Percentiles rank a stretch among this genome's conserved stretches.
Evolutionary conservation across 164 flowering plant species (phyloP).

Genomic region (Tetrastigma voinierianum): DNA sequence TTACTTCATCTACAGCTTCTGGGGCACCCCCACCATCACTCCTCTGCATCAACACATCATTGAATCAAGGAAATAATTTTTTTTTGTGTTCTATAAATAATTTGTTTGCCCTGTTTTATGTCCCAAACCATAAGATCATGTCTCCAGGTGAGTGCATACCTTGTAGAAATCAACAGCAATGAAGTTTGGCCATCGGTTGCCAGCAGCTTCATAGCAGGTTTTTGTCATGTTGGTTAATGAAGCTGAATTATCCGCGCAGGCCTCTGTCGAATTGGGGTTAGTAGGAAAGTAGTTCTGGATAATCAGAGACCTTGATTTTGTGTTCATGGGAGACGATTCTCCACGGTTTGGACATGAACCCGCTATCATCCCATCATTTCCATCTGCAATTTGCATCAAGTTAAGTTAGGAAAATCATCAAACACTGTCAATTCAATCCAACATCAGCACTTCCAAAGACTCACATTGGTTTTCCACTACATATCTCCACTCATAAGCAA

Average conservation of each 20-base stretch:
- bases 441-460: constrained; percentile 5
- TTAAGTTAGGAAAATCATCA: not conserved
- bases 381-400: constrained; percentile 25
- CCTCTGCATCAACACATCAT: constrained; percentile 20
- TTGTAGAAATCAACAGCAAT: constrained; percentile 47
- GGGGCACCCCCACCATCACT: constrained; percentile 54
- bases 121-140: no score
- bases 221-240: constrained; percentile 31
- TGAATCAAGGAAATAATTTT: not conserved
- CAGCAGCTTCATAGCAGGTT: constrained; percentile 40
- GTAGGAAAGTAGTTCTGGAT: constrained; percentile 36
- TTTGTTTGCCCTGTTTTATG: no score
- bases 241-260: constrained; percentile 40
- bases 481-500: constrained; percentile 47
- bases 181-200: constrained; percentile 50
- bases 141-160: constrained; percentile 15
- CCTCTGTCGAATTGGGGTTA: constrained; percentile 27
- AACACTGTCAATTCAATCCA: not conserved
- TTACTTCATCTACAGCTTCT: constrained; percentile 38
- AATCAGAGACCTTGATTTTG: constrained; percentile 30
- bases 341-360: constrained; percentile 48
- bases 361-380: constrained; percentile 37
- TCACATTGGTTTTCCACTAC: constrained; percentile 51
- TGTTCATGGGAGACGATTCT: constrained; percentile 40
- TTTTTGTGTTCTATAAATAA: no score